A percentile compares a stretch with the other conserved stretches of the same genome.
Conservation (phyloP, 2,329 filamentous ascomycete genomes). For the Kalmusia sp. region DNA sequence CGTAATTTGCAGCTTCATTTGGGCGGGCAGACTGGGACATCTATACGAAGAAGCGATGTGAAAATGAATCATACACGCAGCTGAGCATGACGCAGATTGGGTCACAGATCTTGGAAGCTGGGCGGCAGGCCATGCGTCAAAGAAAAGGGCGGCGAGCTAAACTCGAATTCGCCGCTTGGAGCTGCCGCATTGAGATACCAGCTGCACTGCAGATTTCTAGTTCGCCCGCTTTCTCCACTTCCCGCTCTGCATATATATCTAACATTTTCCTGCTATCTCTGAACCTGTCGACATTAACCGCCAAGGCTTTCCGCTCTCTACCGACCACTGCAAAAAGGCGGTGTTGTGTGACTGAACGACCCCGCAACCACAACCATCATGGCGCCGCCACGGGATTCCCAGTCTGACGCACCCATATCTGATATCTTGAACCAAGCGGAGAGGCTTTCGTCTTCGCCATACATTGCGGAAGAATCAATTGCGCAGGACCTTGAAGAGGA, state of each 20-base stretch:
- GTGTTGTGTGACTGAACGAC: neutral
- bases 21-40: neutral
- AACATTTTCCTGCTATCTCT: neutral
- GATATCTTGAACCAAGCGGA: conserved; percentile 41
- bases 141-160: conserved; percentile 30
- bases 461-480: conserved; percentile 48
- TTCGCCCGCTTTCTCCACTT: conserved; percentile 19
- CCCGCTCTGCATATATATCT: conserved; percentile 7
- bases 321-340: neutral
- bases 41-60: neutral
- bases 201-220: conserved; percentile 11
- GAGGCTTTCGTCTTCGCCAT: conserved; percentile 33
- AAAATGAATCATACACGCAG: no score
- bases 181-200: conserved; percentile 22
- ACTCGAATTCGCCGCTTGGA: conserved; percentile 21
- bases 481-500: conserved; percentile 47
- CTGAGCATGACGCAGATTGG: neutral
- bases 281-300: no score
- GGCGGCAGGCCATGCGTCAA: neutral
- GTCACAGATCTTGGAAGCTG: conserved; percentile 3
- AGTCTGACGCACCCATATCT: conserved; percentile 24
- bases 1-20: neutral
- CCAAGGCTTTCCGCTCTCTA: neutral
- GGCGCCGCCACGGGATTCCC: no score
- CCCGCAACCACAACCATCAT: conserved; percentile 6